phyloP scores from a whole-genome alignment of 2,329 filamentous ascomycete genomes.

The Paecilomyces sp. region DNA sequence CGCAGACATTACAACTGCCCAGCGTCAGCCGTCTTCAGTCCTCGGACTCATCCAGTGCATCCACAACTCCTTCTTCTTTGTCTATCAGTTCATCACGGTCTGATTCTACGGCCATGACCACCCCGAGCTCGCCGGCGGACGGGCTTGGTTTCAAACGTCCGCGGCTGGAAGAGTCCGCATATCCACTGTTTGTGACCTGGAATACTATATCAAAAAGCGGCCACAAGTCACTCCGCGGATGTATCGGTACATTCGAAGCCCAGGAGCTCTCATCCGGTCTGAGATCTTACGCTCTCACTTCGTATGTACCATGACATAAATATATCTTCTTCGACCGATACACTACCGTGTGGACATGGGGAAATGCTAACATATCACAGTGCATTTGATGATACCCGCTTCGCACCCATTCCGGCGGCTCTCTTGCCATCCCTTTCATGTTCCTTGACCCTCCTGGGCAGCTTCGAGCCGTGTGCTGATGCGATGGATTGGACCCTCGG shows the following conservation, averaged over 20 bases:
- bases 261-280: conserved; percentile 68
- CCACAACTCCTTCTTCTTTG: conserved; percentile 36
- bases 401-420: conserved; percentile 48
- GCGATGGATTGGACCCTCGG: conserved; percentile 82
- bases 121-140: conserved; percentile 35
- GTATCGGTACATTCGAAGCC: conserved; percentile 89
- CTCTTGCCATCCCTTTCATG: conserved; percentile 43
- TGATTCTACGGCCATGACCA: conserved; percentile 33
- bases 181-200: conserved; percentile 92
- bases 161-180: conserved; percentile 38
- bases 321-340: neutral
- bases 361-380: conserved; percentile 24
- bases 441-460: conserved; percentile 72
- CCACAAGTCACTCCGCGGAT: conserved; percentile 70
- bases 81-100: conserved; percentile 44
- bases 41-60: conserved; percentile 31
- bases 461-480: conserved; percentile 70
- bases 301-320: conserved; percentile 39
- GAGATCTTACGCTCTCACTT: conserved; percentile 73
- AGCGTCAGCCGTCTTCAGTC: conserved; percentile 29
- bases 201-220: conserved; percentile 62
- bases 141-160: conserved; percentile 12
- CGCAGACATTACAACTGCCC: conserved; percentile 21
- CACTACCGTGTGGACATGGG: neutral
- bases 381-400: conserved; percentile 58